phyloP scores from a whole-genome alignment of 2,329 filamentous ascomycete genomes.

The Ascochyta rabiei region DNA sequence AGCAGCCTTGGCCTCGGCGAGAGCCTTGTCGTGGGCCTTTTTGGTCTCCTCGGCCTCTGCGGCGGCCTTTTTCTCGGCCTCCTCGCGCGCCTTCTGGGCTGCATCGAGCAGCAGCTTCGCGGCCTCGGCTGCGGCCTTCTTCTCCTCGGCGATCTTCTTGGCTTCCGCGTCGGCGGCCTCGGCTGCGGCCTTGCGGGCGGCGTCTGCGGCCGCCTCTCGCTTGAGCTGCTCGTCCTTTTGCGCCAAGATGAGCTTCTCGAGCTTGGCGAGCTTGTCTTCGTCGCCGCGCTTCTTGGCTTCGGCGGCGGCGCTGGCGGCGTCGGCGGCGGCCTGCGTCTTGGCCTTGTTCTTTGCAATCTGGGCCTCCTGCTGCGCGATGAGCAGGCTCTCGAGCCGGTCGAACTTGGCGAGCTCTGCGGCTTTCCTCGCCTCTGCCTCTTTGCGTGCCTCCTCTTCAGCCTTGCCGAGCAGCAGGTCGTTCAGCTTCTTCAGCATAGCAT shows the following conservation, averaged over 20 bases:
- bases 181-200: conserved; percentile 49
- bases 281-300: conserved; percentile 46
- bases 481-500: conserved; percentile 41
- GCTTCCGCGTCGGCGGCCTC: conserved; percentile 56
- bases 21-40: conserved; percentile 56
- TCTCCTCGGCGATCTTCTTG: conserved; percentile 58
- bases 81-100: conserved; percentile 39
- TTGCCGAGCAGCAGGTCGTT: conserved; percentile 39
- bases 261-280: conserved; percentile 39
- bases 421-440: conserved; percentile 37
- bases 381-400: conserved; percentile 44
- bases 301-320: conserved; percentile 28
- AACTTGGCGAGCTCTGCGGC: conserved; percentile 45
- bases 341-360: conserved; percentile 44
- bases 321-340: conserved; percentile 39
- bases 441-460: conserved; percentile 36
- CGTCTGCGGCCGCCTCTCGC: conserved; percentile 43
- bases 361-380: conserved; percentile 46
- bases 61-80: conserved; percentile 40
- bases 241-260: conserved; percentile 50
- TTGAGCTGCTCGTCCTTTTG: conserved; percentile 51
- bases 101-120: conserved; percentile 37
- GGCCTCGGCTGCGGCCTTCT: conserved; percentile 46
- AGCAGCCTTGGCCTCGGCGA: conserved; percentile 52
- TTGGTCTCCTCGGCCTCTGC: conserved; percentile 47